Percentiles rank a stretch among this genome's conserved stretches.
Evolutionary conservation across 2,329 filamentous ascomycete species (phyloP).

Genomic region (Pestalotiopsis sp.): DNA sequence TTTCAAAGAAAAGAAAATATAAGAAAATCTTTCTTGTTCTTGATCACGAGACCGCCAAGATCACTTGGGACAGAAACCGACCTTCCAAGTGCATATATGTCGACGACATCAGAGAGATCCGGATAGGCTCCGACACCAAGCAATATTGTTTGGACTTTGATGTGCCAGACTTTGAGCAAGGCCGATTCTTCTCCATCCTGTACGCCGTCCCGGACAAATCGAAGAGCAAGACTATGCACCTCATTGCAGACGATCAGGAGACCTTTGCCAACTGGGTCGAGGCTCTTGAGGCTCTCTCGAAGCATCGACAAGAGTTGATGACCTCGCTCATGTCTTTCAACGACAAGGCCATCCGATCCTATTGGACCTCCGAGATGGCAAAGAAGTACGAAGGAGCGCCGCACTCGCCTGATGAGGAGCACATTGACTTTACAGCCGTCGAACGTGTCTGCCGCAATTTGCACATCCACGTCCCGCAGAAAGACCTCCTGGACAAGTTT

Average conservation of each 20-base stretch:
- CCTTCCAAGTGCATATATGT: slow-evolving; percentile 88
- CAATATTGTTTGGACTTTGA: slow-evolving; percentile 88
- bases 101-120: slow-evolving; percentile 92
- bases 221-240: slow-evolving; percentile 85
- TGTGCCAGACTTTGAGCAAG: slow-evolving; percentile 67
- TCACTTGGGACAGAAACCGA: slow-evolving; percentile 82
- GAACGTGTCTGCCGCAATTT: slow-evolving; percentile 85
- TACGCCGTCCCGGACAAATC: slow-evolving; percentile 79
- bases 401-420: slow-evolving; percentile 62
- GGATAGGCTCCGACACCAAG: slow-evolving; percentile 79
- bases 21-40: slow-evolving; percentile 75
- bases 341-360: slow-evolving; percentile 77
- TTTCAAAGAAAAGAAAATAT: slow-evolving; percentile 79
- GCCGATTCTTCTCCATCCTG: slow-evolving; percentile 86
- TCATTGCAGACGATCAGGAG: slow-evolving; percentile 76
- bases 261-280: slow-evolving; percentile 80
- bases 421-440: slow-evolving; percentile 77
- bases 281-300: slow-evolving; percentile 81
- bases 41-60: slow-evolving; percentile 81
- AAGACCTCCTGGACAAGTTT: slow-evolving; percentile 75
- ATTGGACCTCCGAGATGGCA: slow-evolving; percentile 86
- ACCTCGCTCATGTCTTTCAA: slow-evolving; percentile 84
- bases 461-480: slow-evolving; percentile 86
- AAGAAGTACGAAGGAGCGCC: slow-evolving; percentile 62
- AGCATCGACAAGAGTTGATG: slow-evolving; percentile 88